Evolutionary conservation across 2,329 filamentous ascomycete species (phyloP), one percentile per base, ranked within the genome.

Genomic region (Xylaria sp.): DNA sequence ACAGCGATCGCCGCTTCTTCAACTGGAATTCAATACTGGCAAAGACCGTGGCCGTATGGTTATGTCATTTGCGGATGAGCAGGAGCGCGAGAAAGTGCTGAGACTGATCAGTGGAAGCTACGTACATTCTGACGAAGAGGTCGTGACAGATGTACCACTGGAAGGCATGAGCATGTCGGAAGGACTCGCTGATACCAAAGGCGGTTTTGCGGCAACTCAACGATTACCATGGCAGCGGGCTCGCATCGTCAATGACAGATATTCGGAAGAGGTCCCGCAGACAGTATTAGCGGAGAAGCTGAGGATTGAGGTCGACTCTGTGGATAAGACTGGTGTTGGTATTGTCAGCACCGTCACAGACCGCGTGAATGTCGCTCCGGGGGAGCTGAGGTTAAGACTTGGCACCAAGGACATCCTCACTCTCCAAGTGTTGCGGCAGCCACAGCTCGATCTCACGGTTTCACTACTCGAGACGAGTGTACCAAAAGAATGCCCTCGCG

Each of bases 271-370:
- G 60, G 89, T 85, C 41, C 84, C 89, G 0, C 87, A 88, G 2
- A 93, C 92, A 0, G 90, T 97, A 34, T 85, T 94, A 63, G 93
- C 93, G 0, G 91, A 96, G 75, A 88, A 88, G 73, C 82, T 97
- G 70, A 89, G 94, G 34, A 85, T 97, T 20, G 87, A 97, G 63
- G 85, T 93, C 39, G 90, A 94, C 66, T 93, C 92, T 72, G 88
- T 91, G 69, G 89, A 91, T 63, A 77, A 76, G 66, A 72, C 72
- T 20, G 77, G 77, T 28, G 72, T 75, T 46, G 77, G 78, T 6
- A 75, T 80, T 23, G 73, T 78, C 73, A 93, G 94, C 58, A 93
- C 90, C 51, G 84, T 97, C 18, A 93, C 92, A 1, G 94, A 98
- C 80, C 89, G 94, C 46, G 85, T 97, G 76, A 97, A 97, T 74